Percentiles rank a stretch among this genome's conserved stretches.
These are phyloP conservation scores for Geotrichum candidum DNA, from an alignment of 1,139 yeast genomes.

Conservation along the genomic window DNA sequence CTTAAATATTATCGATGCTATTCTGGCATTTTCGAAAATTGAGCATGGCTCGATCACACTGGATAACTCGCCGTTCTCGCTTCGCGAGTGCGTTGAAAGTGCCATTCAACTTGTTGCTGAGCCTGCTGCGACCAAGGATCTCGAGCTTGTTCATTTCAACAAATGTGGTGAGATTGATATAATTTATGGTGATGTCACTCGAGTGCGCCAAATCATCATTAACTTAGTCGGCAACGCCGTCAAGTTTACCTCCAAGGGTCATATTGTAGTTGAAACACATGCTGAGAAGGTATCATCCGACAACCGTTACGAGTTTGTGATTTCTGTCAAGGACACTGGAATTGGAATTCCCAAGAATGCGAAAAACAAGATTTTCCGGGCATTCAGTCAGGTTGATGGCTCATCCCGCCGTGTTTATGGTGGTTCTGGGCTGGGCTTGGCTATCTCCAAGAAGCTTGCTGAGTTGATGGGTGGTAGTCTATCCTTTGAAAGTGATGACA, in stretches of 20 bases:
- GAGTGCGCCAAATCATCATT: constrained; percentile 50
- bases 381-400: constrained; percentile 58
- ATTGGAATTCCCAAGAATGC: constrained; percentile 53
- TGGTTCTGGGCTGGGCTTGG: constrained; percentile 56
- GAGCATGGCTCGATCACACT: constrained; percentile 51
- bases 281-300: constrained; percentile 35
- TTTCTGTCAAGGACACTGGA: constrained; percentile 52
- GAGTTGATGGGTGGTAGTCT: constrained; percentile 56
- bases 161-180: constrained; percentile 41
- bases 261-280: constrained; percentile 41
- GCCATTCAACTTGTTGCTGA: constrained; percentile 50
- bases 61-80: constrained; percentile 45
- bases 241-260: constrained; percentile 48
- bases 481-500: constrained; percentile 47
- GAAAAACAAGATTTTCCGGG: constrained; percentile 48
- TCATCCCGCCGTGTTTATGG: constrained; percentile 53
- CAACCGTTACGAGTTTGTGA: constrained; percentile 41
- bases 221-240: constrained; percentile 55
- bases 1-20: constrained; percentile 51
- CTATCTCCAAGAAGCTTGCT: constrained; percentile 52
- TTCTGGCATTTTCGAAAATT: constrained; percentile 50
- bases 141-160: constrained; percentile 48
- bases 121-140: constrained; percentile 44
- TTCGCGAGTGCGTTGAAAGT: constrained; percentile 49
- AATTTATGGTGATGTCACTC: constrained; percentile 48